Evolutionary conservation across 2,329 filamentous ascomycete genomes (phyloP), one percentile per base, ranked within the genome.

Genomic region (Diplodia intermedia): DNA sequence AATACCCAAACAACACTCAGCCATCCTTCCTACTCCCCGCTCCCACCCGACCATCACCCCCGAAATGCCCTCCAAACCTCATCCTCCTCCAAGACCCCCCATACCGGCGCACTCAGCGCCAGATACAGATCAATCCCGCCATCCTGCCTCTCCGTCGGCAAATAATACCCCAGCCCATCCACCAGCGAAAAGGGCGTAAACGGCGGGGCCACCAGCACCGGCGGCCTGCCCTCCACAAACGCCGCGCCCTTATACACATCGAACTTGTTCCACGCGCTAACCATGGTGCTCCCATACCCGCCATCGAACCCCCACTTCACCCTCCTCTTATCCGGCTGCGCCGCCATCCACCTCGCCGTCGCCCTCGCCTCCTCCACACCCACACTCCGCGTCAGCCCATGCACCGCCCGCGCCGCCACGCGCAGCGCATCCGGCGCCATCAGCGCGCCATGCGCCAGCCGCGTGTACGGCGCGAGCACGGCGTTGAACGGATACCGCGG

Each of bases 221-320:
- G 18, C 33, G n/a, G 18, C 9, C 52, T 29, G 1, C 23, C 63
- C 3, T 15, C 33, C n/a, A 49, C 63, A 4, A 66, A 66, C 8
- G 2, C 63, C 3, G 63, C 12, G 3, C 63, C 52, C 23, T 4
- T 18, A 11, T 66, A 66, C 23, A 50, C 15, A 38, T 55, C 52
- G 40, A 66, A 66, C 36, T 56, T 55, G 63, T 40, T 56, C 63
- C 63, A 66, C 36, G 20, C 23, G 38, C 52, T 66, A n/a, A 56
- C 8, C 52, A 66, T 66, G 38, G 53, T 31, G 38, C 36, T 36
- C 1, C 52, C 52, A 14, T 18, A 4, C 14, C 36, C 31, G 9
- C 11, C 36, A 6, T n/a, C 15, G 18, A 66, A 56, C 3, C 36
- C 63, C 38, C n/a, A 31, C 4, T 14, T 2, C 9, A 66, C 14